A percentile compares a stretch with the other conserved stretches of the same genome.
Evolutionary conservation across 768 basidiomycete species (phyloP).

Genomic region (Sarcodon aspratus): DNA sequence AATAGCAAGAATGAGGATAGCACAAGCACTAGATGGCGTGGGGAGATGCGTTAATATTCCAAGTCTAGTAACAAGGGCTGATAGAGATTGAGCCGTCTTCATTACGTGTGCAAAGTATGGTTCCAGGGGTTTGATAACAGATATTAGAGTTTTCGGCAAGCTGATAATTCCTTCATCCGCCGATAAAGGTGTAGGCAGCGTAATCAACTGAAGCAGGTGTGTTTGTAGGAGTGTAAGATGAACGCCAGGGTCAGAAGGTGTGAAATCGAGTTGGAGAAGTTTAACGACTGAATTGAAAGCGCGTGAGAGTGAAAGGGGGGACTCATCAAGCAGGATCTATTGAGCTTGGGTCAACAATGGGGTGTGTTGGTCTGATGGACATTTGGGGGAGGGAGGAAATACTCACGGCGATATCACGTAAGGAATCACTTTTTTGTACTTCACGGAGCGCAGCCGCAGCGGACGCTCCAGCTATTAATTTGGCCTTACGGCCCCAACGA

Average conservation of each 20-base stretch:
- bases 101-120: constrained; percentile 9
- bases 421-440: constrained; percentile 51
- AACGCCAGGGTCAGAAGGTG: constrained; percentile 43
- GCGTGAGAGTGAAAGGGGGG: constrained; percentile 38
- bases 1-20: constrained; percentile 54
- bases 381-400: background rate
- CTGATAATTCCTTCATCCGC: constrained; percentile 4
- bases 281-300: constrained; percentile 40
- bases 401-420: constrained; percentile 54
- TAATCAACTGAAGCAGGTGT: constrained; percentile 24
- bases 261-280: constrained; percentile 41
- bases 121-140: constrained; percentile 4
- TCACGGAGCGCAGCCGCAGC: constrained; percentile 65
- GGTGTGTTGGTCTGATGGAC: background rate
- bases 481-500: constrained; percentile 70
- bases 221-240: constrained; percentile 46
- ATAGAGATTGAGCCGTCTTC: constrained; percentile 11
- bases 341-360: constrained; percentile 10
- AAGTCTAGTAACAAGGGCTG: constrained; percentile 10
- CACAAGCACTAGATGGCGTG: constrained; percentile 47
- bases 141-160: constrained; percentile 6
- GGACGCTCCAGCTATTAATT: constrained; percentile 55
- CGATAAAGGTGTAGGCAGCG: no score
- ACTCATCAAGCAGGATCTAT: constrained; percentile 40
- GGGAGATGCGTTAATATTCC: constrained; percentile 25